Base-by-base conservation (phyloP, 768 basidiomycete species). In the Phlebiopsis flavidoalba region DNA sequence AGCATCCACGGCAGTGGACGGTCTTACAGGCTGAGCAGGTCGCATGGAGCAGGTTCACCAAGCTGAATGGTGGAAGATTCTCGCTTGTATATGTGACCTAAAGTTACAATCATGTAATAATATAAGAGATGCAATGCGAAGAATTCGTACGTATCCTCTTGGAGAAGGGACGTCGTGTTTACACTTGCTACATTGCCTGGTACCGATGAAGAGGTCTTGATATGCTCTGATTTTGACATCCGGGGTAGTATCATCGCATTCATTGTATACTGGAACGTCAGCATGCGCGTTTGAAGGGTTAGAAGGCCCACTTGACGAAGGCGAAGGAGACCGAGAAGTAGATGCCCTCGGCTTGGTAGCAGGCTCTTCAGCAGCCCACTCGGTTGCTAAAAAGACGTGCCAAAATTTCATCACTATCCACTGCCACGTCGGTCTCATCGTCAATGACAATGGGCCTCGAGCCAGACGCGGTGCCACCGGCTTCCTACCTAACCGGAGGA, bases 1-100 rank as follows among this genome's bases (percentile, higher is more conserved):
- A 77, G 67, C 83, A 84, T 10, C 81, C 82, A 56, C 82, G 70
- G 67, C 82, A 83, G 60, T 81, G 75, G 51, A 74, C 77, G 1
- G 73, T 77, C 7, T 71, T 68, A 70, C 82, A 84, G 0, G 72
- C 67, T 17, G 66, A 53, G 68, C 83, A 83, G 3, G 71, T 64
- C 0, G 74, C 76, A 61, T 83, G 82, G 8, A 83, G 73, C 8
- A 82, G 69, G 45, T 70, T 31, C 1, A 70, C n/a, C 10, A 74
- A 63, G 46, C 61, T 62, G 17, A 66, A 68, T 8, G 69, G 67
- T 17, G 68, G 70, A 3, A 52, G 47, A 3, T 60, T 61, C 1
- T 60, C 21, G 6, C 43, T 46, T 6, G 73, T 63, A 64, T 65
- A 74, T 15, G 63, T 65, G 50, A 74, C 72, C 73, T 75, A 53